These are phyloP conservation scores for Knoxia roxburghii DNA, from an alignment of 257 asterid genomes.

Conservation along the genomic window DNA sequence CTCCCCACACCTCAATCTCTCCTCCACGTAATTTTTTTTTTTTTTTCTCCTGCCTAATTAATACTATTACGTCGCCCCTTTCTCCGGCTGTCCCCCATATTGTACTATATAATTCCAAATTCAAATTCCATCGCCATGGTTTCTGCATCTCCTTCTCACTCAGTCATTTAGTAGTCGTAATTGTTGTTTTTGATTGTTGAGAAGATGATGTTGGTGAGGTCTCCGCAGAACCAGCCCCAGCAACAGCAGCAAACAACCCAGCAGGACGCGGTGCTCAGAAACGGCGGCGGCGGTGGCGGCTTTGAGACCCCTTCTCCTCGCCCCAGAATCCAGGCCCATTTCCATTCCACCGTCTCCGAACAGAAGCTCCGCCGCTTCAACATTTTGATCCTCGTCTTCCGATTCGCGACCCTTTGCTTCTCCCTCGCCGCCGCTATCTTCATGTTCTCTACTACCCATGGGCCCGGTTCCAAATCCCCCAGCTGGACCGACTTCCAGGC, in stretches of 20 bases:
- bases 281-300: conserved; percentile 37
- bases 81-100: too few species aligned
- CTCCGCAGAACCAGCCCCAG: conserved; percentile 22
- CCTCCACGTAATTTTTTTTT: conserved; percentile 12
- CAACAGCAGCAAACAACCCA: neutral
- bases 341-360: conserved; percentile 39
- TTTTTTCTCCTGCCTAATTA: conserved; percentile 1
- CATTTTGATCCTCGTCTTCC: conserved; percentile 28
- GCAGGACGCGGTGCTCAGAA: conserved; percentile 11
- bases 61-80: neutral
- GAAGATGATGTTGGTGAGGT: conserved; percentile 15
- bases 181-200: neutral
- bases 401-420: conserved; percentile 43
- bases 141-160: neutral
- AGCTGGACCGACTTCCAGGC: conserved; percentile 40
- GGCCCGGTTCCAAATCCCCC: conserved; percentile 20
- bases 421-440: conserved; percentile 44
- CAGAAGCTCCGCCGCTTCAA: conserved; percentile 45
- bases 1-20: conserved; percentile 18
- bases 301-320: conserved; percentile 39
- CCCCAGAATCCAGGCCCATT: conserved; percentile 37
- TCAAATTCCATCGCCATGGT: neutral
- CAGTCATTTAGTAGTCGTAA: neutral
- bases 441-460: conserved; percentile 34
- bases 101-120: neutral